These are phyloP conservation scores for Helicostylum pulchrum DNA, from an alignment of 192 early-diverging fungal genomes.

Conservation along the genomic window DNA sequence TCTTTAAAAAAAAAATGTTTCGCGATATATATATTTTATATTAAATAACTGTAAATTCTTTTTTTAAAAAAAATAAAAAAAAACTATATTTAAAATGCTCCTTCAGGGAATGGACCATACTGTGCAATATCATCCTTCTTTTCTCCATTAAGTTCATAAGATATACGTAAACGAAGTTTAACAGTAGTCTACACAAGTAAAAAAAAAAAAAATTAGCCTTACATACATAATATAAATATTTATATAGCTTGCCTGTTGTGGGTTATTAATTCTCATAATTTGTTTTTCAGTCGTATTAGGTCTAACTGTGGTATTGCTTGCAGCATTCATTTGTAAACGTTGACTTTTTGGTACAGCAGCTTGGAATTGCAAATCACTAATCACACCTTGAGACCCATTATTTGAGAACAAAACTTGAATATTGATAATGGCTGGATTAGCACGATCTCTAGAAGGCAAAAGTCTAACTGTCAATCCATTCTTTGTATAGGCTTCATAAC, in stretches of 20 bases:
- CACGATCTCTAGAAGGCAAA: conserved; percentile 64
- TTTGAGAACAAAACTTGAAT: conserved; percentile 73
- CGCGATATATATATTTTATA: too few species aligned
- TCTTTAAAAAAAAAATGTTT: too few species aligned
- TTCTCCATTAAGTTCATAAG: conserved; percentile 43
- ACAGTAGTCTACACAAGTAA: conserved; percentile 45
- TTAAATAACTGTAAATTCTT: too few species aligned
- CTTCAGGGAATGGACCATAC: conserved; percentile 57
- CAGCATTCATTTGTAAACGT: conserved; percentile 81
- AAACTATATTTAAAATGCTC: conserved; percentile 34
- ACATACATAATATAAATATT: background rate
- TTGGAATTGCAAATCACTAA: conserved; percentile 74
- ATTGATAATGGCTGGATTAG: conserved; percentile 56
- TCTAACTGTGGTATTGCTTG: conserved; percentile 62
- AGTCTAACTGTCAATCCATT: conserved; percentile 78
- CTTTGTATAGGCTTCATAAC: conserved; percentile 68
- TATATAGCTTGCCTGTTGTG: conserved; percentile 49
- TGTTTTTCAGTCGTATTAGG: conserved; percentile 70
- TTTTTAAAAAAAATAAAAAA: background rate
- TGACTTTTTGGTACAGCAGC: conserved; percentile 95
- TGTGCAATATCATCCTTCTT: conserved; percentile 54
- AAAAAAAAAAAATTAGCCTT: background rate
- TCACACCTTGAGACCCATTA: conserved; percentile 43
- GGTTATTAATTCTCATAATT: conserved; percentile 83
- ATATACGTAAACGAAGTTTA: conserved; percentile 52